A percentile compares a stretch with the other conserved stretches of the same genome.
Conservation (phyloP, 192 early-diverging fungal genomes). For the Coemansia sp. region DNA sequence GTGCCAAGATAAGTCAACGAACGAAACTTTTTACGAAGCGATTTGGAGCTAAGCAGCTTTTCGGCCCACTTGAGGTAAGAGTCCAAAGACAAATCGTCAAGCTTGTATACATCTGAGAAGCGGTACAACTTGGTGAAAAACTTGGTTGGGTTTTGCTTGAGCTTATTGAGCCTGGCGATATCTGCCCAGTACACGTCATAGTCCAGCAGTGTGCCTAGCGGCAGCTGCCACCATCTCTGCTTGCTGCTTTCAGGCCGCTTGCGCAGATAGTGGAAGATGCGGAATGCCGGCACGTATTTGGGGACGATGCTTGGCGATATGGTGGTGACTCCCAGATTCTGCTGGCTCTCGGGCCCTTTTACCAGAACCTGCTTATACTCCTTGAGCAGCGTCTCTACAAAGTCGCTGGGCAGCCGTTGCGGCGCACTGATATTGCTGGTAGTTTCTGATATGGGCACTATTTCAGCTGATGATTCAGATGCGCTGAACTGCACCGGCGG, state of each 20-base stretch:
- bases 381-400: conserved; percentile 28
- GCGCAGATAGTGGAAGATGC: conserved; percentile 56
- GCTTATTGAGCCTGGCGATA: conserved; percentile 24
- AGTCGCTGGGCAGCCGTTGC: conserved; percentile 28
- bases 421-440: no score
- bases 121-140: conserved; percentile 39
- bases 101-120: conserved; percentile 23
- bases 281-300: conserved; percentile 61
- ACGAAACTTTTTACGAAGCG: conserved; percentile 31
- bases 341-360: conserved; percentile 1
- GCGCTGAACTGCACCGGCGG: conserved; percentile 1
- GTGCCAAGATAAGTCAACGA: conserved; percentile 30
- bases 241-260: background rate
- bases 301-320: conserved; percentile 68
- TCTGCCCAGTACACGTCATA: conserved; percentile 53
- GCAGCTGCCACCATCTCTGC: conserved; percentile 6
- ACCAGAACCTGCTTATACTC: conserved; percentile 42
- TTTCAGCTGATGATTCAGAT: background rate
- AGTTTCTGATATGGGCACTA: background rate
- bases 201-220: conserved; percentile 38
- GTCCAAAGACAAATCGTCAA: conserved; percentile 31
- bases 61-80: conserved; percentile 42
- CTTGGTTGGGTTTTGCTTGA: background rate
- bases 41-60: conserved; percentile 27
- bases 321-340: conserved; percentile 34